Evolutionary conservation across 2,329 filamentous ascomycete genomes (phyloP).

Genomic region (Alternaria solani): DNA sequence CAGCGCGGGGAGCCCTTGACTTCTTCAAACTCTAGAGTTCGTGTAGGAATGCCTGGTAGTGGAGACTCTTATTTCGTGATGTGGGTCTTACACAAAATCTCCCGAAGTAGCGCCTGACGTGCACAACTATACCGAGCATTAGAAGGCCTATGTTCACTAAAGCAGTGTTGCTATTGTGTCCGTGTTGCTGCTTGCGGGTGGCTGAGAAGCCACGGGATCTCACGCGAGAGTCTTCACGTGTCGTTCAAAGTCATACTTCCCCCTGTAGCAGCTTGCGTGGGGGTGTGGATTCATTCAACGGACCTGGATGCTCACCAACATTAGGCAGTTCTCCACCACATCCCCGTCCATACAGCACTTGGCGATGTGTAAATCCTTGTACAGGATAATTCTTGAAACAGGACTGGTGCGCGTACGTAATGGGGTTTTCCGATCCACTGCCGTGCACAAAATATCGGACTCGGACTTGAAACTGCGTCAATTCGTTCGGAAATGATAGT

Average conservation of each 20-base stretch:
- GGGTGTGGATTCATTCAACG: background rate
- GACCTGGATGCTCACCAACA: background rate
- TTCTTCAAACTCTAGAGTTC: slow-evolving; percentile 1
- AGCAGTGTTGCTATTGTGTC: background rate
- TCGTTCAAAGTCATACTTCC: background rate
- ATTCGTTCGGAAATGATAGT: background rate
- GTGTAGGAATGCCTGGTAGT: slow-evolving; percentile 4
- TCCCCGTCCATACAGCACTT: background rate
- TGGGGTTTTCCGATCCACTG: background rate
- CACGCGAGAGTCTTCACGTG: background rate
- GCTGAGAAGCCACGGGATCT: background rate
- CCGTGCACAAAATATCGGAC: background rate
- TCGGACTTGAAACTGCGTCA: background rate
- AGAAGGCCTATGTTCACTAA: background rate
- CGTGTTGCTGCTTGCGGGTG: background rate
- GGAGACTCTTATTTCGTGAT: background rate
- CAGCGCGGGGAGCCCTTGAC: slow-evolving; percentile 9
- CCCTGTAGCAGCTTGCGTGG: background rate
- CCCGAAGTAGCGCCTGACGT: background rate
- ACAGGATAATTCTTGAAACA: background rate
- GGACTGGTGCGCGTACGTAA: background rate
- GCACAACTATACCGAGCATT: background rate
- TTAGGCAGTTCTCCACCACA: background rate
- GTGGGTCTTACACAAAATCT: background rate
- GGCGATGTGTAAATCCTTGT: slow-evolving; percentile 1